A percentile compares a stretch with the other conserved stretches of the same genome.
Evolutionary conservation across 1,284 basidiomycete species (phyloP).

Genomic region (Leccinum pachyderme): DNA sequence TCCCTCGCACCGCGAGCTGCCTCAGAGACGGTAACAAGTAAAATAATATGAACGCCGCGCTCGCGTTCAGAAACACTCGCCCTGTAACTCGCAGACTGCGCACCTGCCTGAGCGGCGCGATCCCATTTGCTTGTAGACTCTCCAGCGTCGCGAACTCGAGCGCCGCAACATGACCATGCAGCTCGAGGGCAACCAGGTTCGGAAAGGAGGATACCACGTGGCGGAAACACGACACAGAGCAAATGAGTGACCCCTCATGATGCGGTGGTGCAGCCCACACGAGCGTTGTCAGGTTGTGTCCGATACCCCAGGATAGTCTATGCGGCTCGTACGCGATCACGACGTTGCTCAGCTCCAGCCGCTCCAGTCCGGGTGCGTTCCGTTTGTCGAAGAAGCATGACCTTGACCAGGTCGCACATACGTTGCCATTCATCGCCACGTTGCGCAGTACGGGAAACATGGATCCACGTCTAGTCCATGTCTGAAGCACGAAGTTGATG

Average conservation of each 20-base stretch:
- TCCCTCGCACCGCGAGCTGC: slow-evolving; percentile 16
- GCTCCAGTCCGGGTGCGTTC: slow-evolving; percentile 15
- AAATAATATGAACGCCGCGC: slow-evolving; percentile 18
- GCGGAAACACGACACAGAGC: slow-evolving; percentile 19
- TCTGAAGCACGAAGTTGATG: slow-evolving; percentile 18
- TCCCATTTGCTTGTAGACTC: background rate
- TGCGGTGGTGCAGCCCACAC: slow-evolving; percentile 22
- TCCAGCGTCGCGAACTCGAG: slow-evolving; percentile 9
- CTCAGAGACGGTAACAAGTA: slow-evolving; percentile 15
- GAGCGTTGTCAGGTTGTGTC: slow-evolving; percentile 20
- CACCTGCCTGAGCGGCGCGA: slow-evolving; percentile 17
- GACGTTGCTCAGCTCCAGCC: slow-evolving; percentile 20
- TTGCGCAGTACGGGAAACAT: slow-evolving; percentile 13
- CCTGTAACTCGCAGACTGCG: slow-evolving; percentile 15
- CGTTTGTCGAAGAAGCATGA: slow-evolving; percentile 20
- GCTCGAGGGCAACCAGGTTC: slow-evolving; percentile 17
- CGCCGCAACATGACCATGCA: slow-evolving; percentile 14
- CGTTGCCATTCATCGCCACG: slow-evolving; percentile 14
- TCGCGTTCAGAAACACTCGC: slow-evolving; percentile 10
- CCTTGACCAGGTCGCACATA: slow-evolving; percentile 21
- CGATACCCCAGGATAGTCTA: slow-evolving; percentile 11
- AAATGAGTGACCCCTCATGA: slow-evolving; percentile 9
- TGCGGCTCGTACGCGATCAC: slow-evolving; percentile 9
- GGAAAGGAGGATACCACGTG: slow-evolving; percentile 23
- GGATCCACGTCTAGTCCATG: slow-evolving; percentile 11